Evolutionary conservation across 305 asterid genomes (phyloP).

Genomic region (Rubia balearica): DNA sequence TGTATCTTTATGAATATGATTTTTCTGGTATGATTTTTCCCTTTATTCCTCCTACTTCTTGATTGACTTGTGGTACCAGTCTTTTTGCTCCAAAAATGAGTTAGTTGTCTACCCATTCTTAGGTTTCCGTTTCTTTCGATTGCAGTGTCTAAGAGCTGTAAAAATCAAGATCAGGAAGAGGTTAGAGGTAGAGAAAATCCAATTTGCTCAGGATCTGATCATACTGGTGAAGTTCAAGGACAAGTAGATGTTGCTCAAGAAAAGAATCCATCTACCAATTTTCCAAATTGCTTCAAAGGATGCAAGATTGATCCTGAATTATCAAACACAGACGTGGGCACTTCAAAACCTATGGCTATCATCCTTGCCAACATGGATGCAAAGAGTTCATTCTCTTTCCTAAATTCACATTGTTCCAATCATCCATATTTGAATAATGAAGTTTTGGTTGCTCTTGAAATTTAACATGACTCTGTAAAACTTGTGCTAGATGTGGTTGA

Average conservation of each 20-base stretch:
- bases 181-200: slow-evolving; percentile 6
- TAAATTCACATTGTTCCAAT: slow-evolving; percentile 18
- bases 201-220: slow-evolving; percentile 1
- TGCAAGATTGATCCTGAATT: slow-evolving; percentile 2
- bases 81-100: neutral
- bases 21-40: neutral
- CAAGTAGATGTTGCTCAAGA: slow-evolving; percentile 2
- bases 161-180: slow-evolving; percentile 10
- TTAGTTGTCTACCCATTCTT: slow-evolving; percentile 2
- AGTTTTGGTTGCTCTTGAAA: slow-evolving; percentile 24
- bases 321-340: neutral
- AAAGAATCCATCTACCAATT: slow-evolving; percentile 8
- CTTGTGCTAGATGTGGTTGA: slow-evolving; percentile 34
- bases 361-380: slow-evolving; percentile 18
- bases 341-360: slow-evolving; percentile 14
- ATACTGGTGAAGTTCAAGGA: slow-evolving; percentile 1
- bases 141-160: slow-evolving; percentile 16
- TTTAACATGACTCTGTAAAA: slow-evolving; percentile 35
- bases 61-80: neutral
- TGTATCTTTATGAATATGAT: neutral
- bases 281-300: slow-evolving; percentile 10
- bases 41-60: neutral
- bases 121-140: neutral
- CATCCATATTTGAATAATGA: slow-evolving; percentile 22
- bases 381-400: slow-evolving; percentile 17